These are phyloP conservation scores for Zymoseptoria crescenta DNA, from an alignment of 2,329 filamentous ascomycete genomes.

Conservation along the genomic window DNA sequence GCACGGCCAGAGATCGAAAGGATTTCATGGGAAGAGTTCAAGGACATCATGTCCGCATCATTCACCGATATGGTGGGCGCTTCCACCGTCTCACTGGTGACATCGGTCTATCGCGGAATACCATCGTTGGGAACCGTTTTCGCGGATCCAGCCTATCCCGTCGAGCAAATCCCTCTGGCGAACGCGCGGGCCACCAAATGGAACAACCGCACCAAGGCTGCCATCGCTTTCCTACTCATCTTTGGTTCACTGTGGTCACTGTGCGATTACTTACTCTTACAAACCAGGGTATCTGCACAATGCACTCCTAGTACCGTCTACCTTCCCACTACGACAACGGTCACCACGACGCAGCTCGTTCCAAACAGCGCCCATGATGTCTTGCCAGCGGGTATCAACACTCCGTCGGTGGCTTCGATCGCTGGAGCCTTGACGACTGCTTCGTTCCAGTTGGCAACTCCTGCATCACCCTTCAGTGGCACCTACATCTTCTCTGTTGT, in stretches of 20 bases:
- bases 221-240: conserved; percentile 18
- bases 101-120: neutral
- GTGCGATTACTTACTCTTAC: conserved; percentile 24
- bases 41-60: neutral
- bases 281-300: conserved; percentile 22
- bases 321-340: conserved; percentile 21
- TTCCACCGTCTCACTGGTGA: no score
- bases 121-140: neutral
- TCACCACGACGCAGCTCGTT: conserved; percentile 8
- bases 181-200: neutral
- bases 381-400: conserved; percentile 8
- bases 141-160: neutral
- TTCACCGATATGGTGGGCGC: neutral
- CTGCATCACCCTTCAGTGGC: conserved; percentile 1
- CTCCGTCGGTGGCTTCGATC: conserved; percentile 8
- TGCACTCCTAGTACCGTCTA: conserved; percentile 21
- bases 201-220: neutral
- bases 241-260: conserved; percentile 17
- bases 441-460: neutral
- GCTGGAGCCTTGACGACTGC: conserved; percentile 4
- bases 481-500: conserved; percentile 13
- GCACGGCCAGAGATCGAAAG: neutral
- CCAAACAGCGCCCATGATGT: conserved; percentile 6
- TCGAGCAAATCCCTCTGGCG: neutral
- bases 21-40: neutral